Percentiles rank a stretch among this genome's conserved stretches.
These are phyloP conservation scores for Suillus paluster DNA, from an alignment of 768 basidiomycete genomes.

Conservation along the genomic window DNA sequence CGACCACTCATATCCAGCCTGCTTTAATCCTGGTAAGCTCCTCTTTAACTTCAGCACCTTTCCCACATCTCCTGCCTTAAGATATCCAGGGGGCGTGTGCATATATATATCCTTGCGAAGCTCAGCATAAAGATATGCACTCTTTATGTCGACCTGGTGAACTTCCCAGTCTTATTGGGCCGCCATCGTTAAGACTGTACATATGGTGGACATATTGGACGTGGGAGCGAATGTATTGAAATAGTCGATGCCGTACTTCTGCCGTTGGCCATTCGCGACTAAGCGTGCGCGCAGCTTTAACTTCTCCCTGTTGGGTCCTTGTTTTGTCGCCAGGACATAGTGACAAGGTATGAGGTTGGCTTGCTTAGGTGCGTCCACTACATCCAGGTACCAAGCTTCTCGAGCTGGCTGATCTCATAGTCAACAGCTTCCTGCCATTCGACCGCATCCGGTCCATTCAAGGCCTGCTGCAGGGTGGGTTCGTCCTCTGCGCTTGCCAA, in stretches of 20 bases:
- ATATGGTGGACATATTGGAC: constrained; percentile 9
- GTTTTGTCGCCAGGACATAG: constrained; percentile 1
- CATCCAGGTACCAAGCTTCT: constrained; percentile 30
- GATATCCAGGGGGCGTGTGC: constrained; percentile 37
- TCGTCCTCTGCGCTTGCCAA: constrained; percentile 6
- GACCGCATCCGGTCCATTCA: constrained; percentile 6
- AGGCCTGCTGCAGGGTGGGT: constrained; percentile 4
- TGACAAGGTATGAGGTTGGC: constrained; percentile 31
- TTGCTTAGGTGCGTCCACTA: constrained; percentile 25
- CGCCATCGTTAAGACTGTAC: constrained; percentile 13
- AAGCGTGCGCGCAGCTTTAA: background rate
- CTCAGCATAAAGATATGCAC: constrained; percentile 21
- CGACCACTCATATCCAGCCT: too few relatives aligned
- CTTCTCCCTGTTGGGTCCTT: background rate
- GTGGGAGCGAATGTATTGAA: constrained; percentile 22
- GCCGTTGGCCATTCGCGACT: background rate
- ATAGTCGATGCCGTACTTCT: constrained; percentile 23
- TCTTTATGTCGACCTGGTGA: constrained; percentile 17
- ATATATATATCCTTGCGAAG: constrained; percentile 41
- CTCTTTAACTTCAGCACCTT: constrained; percentile 26
- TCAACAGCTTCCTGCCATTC: constrained; percentile 11
- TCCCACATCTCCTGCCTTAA: constrained; percentile 18
- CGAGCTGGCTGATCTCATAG: constrained; percentile 19
- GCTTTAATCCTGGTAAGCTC: constrained; percentile 46
- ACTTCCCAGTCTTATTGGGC: constrained; percentile 12